Percentiles rank a stretch among this genome's conserved stretches.
phyloP scores from a whole-genome alignment of 768 basidiomycete species.

The Xerocomellus dryophilus region DNA sequence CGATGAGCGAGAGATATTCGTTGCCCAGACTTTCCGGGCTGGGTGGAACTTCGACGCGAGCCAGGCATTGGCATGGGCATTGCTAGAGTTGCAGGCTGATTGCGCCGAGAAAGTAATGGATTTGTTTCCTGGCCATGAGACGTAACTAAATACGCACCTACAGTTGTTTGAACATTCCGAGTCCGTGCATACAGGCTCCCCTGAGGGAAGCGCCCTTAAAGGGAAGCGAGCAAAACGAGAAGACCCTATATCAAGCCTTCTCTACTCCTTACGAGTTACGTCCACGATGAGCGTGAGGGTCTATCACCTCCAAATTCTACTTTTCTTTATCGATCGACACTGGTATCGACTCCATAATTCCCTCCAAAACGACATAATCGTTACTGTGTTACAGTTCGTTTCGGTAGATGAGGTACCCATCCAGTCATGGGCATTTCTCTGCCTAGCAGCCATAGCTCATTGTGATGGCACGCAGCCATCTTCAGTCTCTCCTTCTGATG shows the following conservation, averaged over 20 bases:
- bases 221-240: constrained; percentile 55
- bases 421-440: constrained; percentile 86
- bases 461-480: constrained; percentile 35
- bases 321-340: constrained; percentile 82
- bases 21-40: constrained; percentile 63
- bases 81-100: constrained; percentile 78
- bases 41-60: constrained; percentile 67
- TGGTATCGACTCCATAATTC: constrained; percentile 61
- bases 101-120: constrained; percentile 60
- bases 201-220: constrained; percentile 27
- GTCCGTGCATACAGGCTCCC: constrained; percentile 42
- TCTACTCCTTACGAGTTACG: constrained; percentile 44
- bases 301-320: constrained; percentile 68
- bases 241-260: constrained; percentile 56
- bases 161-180: constrained; percentile 69
- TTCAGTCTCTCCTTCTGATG: background rate
- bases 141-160: background rate
- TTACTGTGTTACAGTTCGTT: constrained; percentile 57
- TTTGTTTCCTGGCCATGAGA: background rate
- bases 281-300: constrained; percentile 36
- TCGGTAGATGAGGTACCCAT: constrained; percentile 58
- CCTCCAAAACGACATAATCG: constrained; percentile 55
- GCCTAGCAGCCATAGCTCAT: constrained; percentile 68
- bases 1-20: constrained; percentile 44
- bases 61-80: constrained; percentile 77